These are phyloP conservation scores for Flaveria bidentis DNA, from an alignment of 129 eudicot genomes.

Conservation along the genomic window DNA sequence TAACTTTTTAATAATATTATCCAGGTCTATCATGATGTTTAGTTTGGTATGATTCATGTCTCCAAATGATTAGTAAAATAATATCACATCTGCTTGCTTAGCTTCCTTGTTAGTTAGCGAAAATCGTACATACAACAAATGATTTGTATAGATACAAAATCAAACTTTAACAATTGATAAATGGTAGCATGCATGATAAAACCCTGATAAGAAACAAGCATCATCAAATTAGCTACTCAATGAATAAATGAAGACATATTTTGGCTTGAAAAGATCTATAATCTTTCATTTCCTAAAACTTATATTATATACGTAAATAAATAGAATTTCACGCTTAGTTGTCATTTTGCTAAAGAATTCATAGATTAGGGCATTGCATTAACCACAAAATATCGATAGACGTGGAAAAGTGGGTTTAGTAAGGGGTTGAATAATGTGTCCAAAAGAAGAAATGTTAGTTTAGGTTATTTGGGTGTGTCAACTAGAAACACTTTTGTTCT, in stretches of 20 bases:
- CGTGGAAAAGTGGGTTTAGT: background rate
- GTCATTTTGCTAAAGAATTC: background rate
- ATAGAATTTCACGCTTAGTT: background rate
- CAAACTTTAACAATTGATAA: background rate
- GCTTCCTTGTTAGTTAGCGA: background rate
- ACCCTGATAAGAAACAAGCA: background rate
- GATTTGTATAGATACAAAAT: background rate
- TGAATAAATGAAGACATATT: background rate
- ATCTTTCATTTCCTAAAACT: background rate
- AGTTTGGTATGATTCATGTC: background rate
- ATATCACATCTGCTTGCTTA: background rate
- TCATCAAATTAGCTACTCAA: background rate
- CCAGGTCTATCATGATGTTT: background rate
- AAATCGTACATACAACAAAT: background rate
- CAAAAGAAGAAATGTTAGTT: background rate
- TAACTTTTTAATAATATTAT: background rate
- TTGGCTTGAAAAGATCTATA: background rate
- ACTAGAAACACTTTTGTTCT: background rate
- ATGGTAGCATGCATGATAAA: background rate
- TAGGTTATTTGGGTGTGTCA: background rate
- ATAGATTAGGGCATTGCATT: conserved; percentile 9
- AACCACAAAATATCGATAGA: background rate
- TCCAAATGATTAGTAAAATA: background rate
- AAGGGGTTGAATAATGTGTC: background rate
- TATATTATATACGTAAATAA: background rate